Conservation (phyloP, 1,284 basidiomycete genomes). For the Cutaneotrichosporon mucoides region DNA sequence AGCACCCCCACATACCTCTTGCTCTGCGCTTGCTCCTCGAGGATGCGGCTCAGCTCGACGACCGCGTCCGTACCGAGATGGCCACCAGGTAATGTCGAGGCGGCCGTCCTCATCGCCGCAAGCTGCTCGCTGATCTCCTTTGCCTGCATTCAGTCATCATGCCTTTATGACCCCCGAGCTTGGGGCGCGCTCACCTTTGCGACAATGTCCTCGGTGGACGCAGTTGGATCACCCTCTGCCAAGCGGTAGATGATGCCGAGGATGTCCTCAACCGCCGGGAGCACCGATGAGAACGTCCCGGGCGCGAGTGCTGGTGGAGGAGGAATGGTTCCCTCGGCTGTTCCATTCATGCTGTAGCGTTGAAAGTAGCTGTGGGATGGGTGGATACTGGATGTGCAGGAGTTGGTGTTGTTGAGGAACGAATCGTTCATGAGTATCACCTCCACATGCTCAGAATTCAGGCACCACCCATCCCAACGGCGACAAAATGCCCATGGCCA, state of each 20-base stretch:
- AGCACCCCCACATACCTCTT: slow-evolving; percentile 7
- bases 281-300: slow-evolving; percentile 15
- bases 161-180: too few relatives aligned
- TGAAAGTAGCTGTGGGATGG: too few relatives aligned
- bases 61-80: slow-evolving; percentile 14
- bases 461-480: too few relatives aligned
- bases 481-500: too few relatives aligned
- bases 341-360: too few relatives aligned
- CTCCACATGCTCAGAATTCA: too few relatives aligned
- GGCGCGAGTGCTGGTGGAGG: slow-evolving; percentile 2
- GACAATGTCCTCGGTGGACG: slow-evolving; percentile 6
- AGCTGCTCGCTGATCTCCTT: slow-evolving; percentile 9
- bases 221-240: slow-evolving; percentile 5
- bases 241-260: slow-evolving; percentile 13
- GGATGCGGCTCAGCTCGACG: slow-evolving; percentile 5
- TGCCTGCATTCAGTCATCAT: slow-evolving; percentile 4
- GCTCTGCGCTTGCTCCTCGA: slow-evolving; percentile 10
- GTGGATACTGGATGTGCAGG: too few relatives aligned
- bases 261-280: slow-evolving; percentile 15
- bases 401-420: too few relatives aligned
- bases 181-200: slow-evolving; percentile 6
- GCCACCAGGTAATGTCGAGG: slow-evolving; percentile 12
- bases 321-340: too few relatives aligned
- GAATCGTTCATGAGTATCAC: too few relatives aligned
- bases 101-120: slow-evolving; percentile 8